Conservation (phyloP, 1,284 basidiomycete genomes). For the Pascua sp. region DNA sequence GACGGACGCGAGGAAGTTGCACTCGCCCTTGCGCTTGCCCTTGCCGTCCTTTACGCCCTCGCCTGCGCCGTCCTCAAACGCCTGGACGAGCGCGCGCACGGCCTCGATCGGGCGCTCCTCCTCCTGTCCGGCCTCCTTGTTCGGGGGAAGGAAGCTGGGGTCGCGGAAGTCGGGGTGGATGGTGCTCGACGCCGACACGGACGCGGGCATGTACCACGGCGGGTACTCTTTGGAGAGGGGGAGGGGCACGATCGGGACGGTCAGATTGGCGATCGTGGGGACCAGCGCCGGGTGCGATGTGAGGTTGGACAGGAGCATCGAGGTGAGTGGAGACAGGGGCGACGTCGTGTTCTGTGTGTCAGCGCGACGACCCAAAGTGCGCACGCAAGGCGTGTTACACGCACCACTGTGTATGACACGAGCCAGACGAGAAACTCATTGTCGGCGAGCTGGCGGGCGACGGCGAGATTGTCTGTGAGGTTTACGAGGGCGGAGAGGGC, state of each 20-base stretch:
- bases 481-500: conserved; percentile 93
- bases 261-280: conserved; percentile 63
- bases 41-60: conserved; percentile 55
- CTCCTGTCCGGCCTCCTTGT: conserved; percentile 60
- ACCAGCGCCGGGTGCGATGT: conserved; percentile 73
- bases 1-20: conserved; percentile 86
- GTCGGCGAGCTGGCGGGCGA: conserved; percentile 69
- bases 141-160: conserved; percentile 53
- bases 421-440: conserved; percentile 74
- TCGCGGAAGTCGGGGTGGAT: conserved; percentile 48
- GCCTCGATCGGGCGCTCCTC: conserved; percentile 59
- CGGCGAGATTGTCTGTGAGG: conserved; percentile 76
- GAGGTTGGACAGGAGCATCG: conserved; percentile 95
- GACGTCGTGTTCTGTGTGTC: conserved; percentile 69
- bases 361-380: conserved; percentile 4
- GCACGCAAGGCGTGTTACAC: too few relatives aligned
- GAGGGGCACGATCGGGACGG: conserved; percentile 60
- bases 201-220: conserved; percentile 66
- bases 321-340: conserved; percentile 85
- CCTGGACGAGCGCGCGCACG: conserved; percentile 74
- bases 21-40: conserved; percentile 61
- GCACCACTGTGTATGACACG: conserved; percentile 83
- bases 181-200: conserved; percentile 65
- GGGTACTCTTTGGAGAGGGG: conserved; percentile 51
- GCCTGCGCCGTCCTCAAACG: conserved; percentile 72